Base-by-base conservation (phyloP, 768 basidiomycete genomes). In the Kwoniella sp. region DNA sequence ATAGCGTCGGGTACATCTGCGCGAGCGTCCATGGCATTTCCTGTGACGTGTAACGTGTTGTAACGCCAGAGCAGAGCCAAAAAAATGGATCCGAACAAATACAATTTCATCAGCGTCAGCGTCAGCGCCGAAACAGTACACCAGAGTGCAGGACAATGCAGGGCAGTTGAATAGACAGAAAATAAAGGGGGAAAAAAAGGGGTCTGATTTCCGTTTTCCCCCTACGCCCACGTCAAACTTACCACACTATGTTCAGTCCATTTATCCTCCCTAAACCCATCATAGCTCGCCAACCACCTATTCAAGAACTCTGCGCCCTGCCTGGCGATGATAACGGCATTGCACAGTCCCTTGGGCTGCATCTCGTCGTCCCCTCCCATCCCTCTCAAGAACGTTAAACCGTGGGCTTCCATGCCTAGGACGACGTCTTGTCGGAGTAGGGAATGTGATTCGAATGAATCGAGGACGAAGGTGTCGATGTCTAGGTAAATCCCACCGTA, bases 21-120 rank as follows among this genome's bases (percentile, higher is more conserved):
- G 81, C 80, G 3, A 82, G 65, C 8, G 67, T 65, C 80, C 75
- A 77, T 12, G 75, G 75, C 62, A 77, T 69, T 37, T 70, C 64
- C 74, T 76, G 37, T 53, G 12, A 9, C 40, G 49, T n/a, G n/a
- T n/a, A n/a, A n/a, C n/a, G n/a, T n/a, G n/a, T n/a, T n/a, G n/a
- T n/a, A n/a, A n/a, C n/a, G n/a, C n/a, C n/a, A n/a, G n/a, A n/a
- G n/a, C n/a, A n/a, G n/a, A n/a, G n/a, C n/a, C n/a, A n/a, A n/a
- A n/a, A n/a, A n/a, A n/a, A n/a, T n/a, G n/a, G n/a, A n/a, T n/a
- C n/a, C n/a, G n/a, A n/a, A n/a, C n/a, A n/a, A n/a, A n/a, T n/a
- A n/a, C n/a, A n/a, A n/a, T n/a, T n/a, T n/a, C 24, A 29, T 53
- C 24, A 40, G 21, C 33, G 27, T 26, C 30, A 22, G 13, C 33